A percentile compares a stretch with the other conserved stretches of the same genome.
Evolutionary conservation across 805 yeast genomes (phyloP).

Genomic region (Candida mattraensis): DNA sequence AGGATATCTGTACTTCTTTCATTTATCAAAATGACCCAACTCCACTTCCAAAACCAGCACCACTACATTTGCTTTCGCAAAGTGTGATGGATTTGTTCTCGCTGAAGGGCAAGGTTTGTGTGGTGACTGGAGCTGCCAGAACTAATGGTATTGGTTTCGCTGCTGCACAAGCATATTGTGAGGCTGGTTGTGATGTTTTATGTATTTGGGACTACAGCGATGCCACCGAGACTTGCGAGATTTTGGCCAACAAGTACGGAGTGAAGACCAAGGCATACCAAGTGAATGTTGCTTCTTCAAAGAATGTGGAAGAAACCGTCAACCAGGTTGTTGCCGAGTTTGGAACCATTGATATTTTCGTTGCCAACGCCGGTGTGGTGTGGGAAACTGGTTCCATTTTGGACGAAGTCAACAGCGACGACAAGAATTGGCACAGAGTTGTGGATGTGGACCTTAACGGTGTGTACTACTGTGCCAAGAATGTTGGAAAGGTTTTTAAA

Average conservation of each 20-base stretch:
- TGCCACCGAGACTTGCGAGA: slow-evolving; percentile 21
- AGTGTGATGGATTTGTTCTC: slow-evolving; percentile 58
- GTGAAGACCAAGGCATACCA: slow-evolving; percentile 25
- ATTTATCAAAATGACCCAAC: slow-evolving; percentile 25
- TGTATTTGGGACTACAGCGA: slow-evolving; percentile 44
- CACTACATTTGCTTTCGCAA: slow-evolving; percentile 20
- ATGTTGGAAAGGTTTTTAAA: slow-evolving; percentile 48
- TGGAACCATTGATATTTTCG: slow-evolving; percentile 42
- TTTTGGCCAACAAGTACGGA: slow-evolving; percentile 27
- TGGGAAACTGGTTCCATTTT: slow-evolving; percentile 36
- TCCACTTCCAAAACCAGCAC: slow-evolving; percentile 30
- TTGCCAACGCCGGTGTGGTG: slow-evolving; percentile 43
- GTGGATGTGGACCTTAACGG: slow-evolving; percentile 52
- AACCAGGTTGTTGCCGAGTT: slow-evolving; percentile 36
- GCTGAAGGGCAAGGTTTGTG: slow-evolving; percentile 78
- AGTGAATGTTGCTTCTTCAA: slow-evolving; percentile 40
- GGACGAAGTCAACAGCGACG: slow-evolving; percentile 35
- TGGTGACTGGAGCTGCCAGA: slow-evolving; percentile 80
- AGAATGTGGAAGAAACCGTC: slow-evolving; percentile 34
- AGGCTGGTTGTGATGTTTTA: slow-evolving; percentile 78
- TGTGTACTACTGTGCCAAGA: slow-evolving; percentile 53
- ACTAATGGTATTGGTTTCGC: slow-evolving; percentile 70
- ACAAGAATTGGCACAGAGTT: slow-evolving; percentile 39
- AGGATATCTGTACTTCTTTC: slow-evolving; percentile 24
- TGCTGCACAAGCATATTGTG: slow-evolving; percentile 79